Percentiles rank a stretch among this genome's conserved stretches.
Evolutionary conservation across 352 stramenopile species (phyloP).

Genomic region (Phytophthora tentaculata): DNA sequence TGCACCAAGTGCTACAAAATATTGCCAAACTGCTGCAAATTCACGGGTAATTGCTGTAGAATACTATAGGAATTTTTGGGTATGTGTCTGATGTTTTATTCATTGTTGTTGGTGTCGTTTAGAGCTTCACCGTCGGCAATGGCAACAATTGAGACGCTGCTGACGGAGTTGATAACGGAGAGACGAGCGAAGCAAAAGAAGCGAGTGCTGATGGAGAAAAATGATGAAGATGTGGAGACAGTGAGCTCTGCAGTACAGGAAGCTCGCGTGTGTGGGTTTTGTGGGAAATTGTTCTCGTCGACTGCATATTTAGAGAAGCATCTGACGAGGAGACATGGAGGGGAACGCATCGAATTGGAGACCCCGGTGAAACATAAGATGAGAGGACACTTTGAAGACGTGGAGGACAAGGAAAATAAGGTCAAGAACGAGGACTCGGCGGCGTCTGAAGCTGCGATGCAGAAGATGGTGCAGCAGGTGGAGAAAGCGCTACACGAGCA

Average conservation of each 20-base stretch:
- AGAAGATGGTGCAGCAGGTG: slow-evolving; percentile 61
- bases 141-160: slow-evolving; percentile 59
- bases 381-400: neutral
- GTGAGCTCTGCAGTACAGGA: slow-evolving; percentile 40
- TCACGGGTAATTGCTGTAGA: slow-evolving; percentile 48
- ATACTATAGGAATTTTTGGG: slow-evolving; percentile 4
- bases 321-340: slow-evolving; percentile 52
- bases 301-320: slow-evolving; percentile 70
- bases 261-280: slow-evolving; percentile 61
- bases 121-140: slow-evolving; percentile 65
- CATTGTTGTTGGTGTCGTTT: slow-evolving; percentile 12
- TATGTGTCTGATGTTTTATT: neutral
- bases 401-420: slow-evolving; percentile 11
- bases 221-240: neutral
- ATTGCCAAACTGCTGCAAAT: slow-evolving; percentile 78
- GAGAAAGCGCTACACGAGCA: slow-evolving; percentile 55
- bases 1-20: slow-evolving; percentile 80
- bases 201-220: slow-evolving; percentile 1
- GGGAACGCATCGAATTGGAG: slow-evolving; percentile 27
- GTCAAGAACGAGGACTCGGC: slow-evolving; percentile 4
- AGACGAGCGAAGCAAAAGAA: slow-evolving; percentile 29
- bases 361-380: slow-evolving; percentile 23
- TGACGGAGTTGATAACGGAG: slow-evolving; percentile 53
- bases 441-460: slow-evolving; percentile 31
- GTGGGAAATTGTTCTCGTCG: slow-evolving; percentile 77